Evolutionary conservation across 108 stramenopile species (phyloP), one percentile per base, ranked within the genome.

Genomic region (Skeletonema potamos): DNA sequence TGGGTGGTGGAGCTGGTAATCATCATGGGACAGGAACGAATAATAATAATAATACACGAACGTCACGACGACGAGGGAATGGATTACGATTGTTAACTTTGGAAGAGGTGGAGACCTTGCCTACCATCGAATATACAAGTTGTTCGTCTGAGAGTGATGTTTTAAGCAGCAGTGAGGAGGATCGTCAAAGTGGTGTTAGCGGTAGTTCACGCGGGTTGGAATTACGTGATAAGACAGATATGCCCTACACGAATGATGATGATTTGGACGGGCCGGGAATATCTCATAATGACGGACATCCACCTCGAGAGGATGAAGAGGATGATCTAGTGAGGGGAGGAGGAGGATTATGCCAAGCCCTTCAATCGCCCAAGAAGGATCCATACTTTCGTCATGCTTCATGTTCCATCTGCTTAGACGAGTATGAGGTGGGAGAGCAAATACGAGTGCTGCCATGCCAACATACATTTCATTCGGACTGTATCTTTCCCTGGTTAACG

Each of bases 401-500:
- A 2, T 97, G 96, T 84, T 85, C 93, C 24, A 90, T 97, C 51
- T 97, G 96, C 61, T 60, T 97, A 13, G 95, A 94, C 32, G 96
- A 95, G 51, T 95, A 92, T 72, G 86, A 92, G 68, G 58, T 84
- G 15, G 85, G 82, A 6, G 91, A 92, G 28, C 76, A 68, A 26
- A 68, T 93, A 12, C 82, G 87, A 41, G 74, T 89, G n/a, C 61
- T 97, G 33, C 94, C 95, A 1, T 97, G 97, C 68, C 65, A 76
- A 4, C 97, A 97, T 74, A 54, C 76, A 37, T 97, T 92, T 75
- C 97, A 97, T 71, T 75, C 74, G 27, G 86, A 92, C 12, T 97
- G 97, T 72, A 85, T 97, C 27, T 82, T 96, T 27, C 92, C 90
- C 1, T 97, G 97, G 97, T 76, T 97, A 69, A 92, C 90, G 15